Percentiles rank a stretch among this genome's conserved stretches.
Conservation (phyloP, 2,329 filamentous ascomycete genomes). For the Thyridium curvatum region DNA sequence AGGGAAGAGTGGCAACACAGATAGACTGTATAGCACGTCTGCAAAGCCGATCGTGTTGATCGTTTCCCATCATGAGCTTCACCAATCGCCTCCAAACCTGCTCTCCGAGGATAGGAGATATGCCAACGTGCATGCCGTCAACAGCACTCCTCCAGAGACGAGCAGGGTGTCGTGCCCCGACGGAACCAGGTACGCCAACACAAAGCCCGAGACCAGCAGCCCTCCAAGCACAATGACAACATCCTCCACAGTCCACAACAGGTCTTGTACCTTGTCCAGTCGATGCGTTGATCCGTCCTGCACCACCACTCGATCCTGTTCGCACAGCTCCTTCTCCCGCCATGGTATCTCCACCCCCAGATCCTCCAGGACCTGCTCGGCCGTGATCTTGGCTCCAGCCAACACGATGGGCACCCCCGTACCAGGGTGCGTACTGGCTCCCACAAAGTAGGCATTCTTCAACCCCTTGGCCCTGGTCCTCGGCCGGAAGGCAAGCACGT, state of each 20-base stretch:
- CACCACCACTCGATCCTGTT: slow-evolving; percentile 13
- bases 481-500: slow-evolving; percentile 62
- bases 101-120: too few species aligned
- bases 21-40: too few species aligned
- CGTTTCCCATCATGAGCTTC: too few species aligned
- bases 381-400: slow-evolving; percentile 57
- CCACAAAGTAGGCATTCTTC: slow-evolving; percentile 60
- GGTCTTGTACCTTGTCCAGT: slow-evolving; percentile 3
- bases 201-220: too few species aligned
- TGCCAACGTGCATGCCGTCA: too few species aligned
- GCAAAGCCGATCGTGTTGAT: too few species aligned
- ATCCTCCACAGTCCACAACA: not conserved
- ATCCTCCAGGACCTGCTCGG: slow-evolving; percentile 35
- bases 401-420: slow-evolving; percentile 70
- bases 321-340: slow-evolving; percentile 11
- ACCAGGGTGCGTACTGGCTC: slow-evolving; percentile 69
- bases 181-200: too few species aligned
- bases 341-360: slow-evolving; percentile 20
- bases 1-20: too few species aligned
- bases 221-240: too few species aligned
- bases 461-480: slow-evolving; percentile 46
- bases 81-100: too few species aligned
- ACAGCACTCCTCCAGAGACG: too few species aligned
- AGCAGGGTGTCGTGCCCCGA: too few species aligned
- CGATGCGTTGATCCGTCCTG: slow-evolving; percentile 8